Evolutionary conservation across 768 basidiomycete species (phyloP).

Genomic region (Mycena belliarum): DNA sequence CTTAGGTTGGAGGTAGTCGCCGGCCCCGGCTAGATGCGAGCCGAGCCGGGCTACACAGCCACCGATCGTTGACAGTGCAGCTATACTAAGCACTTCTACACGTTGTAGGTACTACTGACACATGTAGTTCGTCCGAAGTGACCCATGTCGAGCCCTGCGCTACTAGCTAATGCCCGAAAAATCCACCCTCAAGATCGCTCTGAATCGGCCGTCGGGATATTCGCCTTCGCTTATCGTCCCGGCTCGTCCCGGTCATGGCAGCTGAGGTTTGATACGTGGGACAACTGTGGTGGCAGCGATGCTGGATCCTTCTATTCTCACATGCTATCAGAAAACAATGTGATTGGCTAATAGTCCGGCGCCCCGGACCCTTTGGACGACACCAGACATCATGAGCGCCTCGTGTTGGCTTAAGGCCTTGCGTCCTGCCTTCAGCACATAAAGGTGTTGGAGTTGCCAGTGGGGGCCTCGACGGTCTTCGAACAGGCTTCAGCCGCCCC

Average conservation of each 20-base stretch:
- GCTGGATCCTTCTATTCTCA: conserved; percentile 10
- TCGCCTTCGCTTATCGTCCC: too few species aligned
- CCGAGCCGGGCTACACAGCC: too few species aligned
- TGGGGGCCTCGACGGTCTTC: conserved; percentile 20
- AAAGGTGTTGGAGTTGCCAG: conserved; percentile 22
- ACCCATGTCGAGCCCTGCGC: not conserved
- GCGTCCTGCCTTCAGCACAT: conserved; percentile 25
- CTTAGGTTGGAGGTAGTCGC: too few species aligned
- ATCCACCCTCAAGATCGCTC: not conserved
- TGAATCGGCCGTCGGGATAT: too few species aligned
- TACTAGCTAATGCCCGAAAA: too few species aligned
- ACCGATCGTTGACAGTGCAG: too few species aligned
- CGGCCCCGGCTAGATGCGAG: too few species aligned
- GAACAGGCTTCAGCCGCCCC: conserved; percentile 10
- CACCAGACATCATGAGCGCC: conserved; percentile 21
- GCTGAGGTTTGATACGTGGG: too few species aligned
- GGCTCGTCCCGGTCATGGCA: not conserved
- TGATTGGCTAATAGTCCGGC: conserved; percentile 18
- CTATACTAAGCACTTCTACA: too few species aligned
- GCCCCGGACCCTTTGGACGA: conserved; percentile 11
- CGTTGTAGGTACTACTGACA: too few species aligned
- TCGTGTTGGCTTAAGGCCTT: conserved; percentile 26
- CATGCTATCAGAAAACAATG: conserved; percentile 17
- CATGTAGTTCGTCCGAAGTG: too few species aligned
- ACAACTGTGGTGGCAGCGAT: not conserved